These are phyloP conservation scores for Candida bentonensis DNA, from an alignment of 805 yeast genomes.

Conservation along the genomic window DNA sequence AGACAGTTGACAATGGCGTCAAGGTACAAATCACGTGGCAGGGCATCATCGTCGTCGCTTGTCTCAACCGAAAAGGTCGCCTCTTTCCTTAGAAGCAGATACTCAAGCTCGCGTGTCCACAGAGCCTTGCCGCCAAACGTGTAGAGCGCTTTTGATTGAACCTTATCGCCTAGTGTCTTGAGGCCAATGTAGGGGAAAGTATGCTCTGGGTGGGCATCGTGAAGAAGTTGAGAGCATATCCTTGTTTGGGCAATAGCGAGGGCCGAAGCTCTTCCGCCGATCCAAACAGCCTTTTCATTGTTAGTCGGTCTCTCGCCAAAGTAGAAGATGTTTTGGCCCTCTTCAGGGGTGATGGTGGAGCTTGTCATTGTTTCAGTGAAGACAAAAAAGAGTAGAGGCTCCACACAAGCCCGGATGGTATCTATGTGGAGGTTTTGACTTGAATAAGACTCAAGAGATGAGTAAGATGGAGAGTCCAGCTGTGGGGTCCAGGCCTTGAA, in stretches of 20 bases:
- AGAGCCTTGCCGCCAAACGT: slow-evolving; percentile 92
- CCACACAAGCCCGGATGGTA: no score
- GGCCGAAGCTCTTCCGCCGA: slow-evolving; percentile 83
- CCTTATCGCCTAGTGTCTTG: slow-evolving; percentile 82
- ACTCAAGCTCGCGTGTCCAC: slow-evolving; percentile 94
- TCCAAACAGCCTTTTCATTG: slow-evolving; percentile 15
- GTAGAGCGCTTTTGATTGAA: slow-evolving; percentile 72
- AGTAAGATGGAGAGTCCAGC: no score
- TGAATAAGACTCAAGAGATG: no score
- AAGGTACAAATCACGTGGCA: slow-evolving; percentile 51
- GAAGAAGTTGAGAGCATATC: slow-evolving; percentile 49
- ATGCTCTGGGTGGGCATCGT: slow-evolving; percentile 45
- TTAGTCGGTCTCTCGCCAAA: no score
- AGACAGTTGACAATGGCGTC: slow-evolving; percentile 89
- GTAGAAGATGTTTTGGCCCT: background rate
- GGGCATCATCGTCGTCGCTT: slow-evolving; percentile 19
- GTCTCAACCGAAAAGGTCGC: background rate
- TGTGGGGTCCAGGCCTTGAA: no score
- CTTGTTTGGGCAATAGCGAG: slow-evolving; percentile 82
- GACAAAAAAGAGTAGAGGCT: no score
- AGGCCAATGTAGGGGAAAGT: slow-evolving; percentile 67
- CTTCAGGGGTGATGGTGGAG: background rate
- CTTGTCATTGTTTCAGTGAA: background rate
- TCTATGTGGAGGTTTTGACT: no score
- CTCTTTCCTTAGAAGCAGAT: slow-evolving; percentile 34